Evolutionary conservation across 2,329 filamentous ascomycete species (phyloP).

Genomic region (Venturia carpophila): DNA sequence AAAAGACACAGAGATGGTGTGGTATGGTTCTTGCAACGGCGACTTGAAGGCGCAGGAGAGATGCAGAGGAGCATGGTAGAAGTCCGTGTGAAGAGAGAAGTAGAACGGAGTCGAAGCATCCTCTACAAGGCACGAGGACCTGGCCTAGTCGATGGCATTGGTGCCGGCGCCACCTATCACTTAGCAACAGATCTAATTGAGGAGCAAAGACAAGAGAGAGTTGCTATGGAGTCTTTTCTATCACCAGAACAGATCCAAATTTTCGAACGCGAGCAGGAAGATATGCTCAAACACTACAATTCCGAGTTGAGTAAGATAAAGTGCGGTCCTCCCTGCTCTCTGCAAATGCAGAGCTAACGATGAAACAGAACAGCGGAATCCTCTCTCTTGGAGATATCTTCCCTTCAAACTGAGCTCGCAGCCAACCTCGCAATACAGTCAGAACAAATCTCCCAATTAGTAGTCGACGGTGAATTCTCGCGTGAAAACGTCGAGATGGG

Average conservation of each 20-base stretch:
- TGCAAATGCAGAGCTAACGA: constrained; percentile 21
- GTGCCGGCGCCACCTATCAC: constrained; percentile 9
- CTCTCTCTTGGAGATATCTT: constrained; percentile 84
- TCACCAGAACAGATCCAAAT: constrained; percentile 82
- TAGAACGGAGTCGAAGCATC: constrained; percentile 83
- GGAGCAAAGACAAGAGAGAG: constrained; percentile 20
- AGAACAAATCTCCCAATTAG: constrained; percentile 81
- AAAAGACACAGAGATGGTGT: constrained; percentile 72
- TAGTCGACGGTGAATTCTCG: constrained; percentile 73
- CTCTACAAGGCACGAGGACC: constrained; percentile 54
- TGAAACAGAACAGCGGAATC: constrained; percentile 68
- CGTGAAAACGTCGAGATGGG: constrained; percentile 80
- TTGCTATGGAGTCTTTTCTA: constrained; percentile 41
- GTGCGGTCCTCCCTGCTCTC: constrained; percentile 45
- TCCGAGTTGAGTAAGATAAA: constrained; percentile 90
- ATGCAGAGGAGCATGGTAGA: constrained; percentile 91
- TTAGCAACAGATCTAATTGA: constrained; percentile 21
- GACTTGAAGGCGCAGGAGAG: constrained; percentile 66
- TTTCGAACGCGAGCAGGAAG: constrained; percentile 87
- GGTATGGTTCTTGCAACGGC: constrained; percentile 69
- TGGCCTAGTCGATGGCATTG: constrained; percentile 17
- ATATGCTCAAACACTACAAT: constrained; percentile 89
- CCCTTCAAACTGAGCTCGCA: constrained; percentile 82
- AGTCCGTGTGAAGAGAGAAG: constrained; percentile 70
- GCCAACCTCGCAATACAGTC: constrained; percentile 78